Percentiles rank a stretch among this genome's conserved stretches.
phyloP scores from a whole-genome alignment of 2,329 filamentous ascomycete genomes.

The Aureobasidium sp. region DNA sequence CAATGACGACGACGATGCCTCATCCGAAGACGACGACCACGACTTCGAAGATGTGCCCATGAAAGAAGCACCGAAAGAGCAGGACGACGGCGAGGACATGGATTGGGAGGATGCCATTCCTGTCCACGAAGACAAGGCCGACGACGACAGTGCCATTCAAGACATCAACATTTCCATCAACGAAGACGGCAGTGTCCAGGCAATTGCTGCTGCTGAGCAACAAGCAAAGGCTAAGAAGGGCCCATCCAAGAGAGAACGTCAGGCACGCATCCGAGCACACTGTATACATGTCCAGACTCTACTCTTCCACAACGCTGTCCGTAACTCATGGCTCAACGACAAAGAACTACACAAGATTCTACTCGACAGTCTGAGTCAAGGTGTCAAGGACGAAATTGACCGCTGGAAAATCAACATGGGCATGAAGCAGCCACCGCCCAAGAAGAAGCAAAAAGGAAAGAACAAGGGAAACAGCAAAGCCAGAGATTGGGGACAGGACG shows the following conservation, averaged over 20 bases:
- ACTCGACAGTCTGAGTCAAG: conserved; percentile 62
- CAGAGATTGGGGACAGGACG: conserved; percentile 66
- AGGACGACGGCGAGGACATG: conserved; percentile 45
- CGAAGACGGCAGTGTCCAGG: conserved; percentile 29
- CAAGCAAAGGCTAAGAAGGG: conserved; percentile 59
- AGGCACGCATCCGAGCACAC: conserved; percentile 71
- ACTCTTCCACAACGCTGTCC: conserved; percentile 80
- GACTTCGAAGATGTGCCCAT: conserved; percentile 44
- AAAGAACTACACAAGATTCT: conserved; percentile 66
- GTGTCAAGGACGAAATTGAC: conserved; percentile 64
- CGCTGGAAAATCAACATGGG: conserved; percentile 66
- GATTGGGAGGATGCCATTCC: conserved; percentile 53
- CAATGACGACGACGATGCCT: conserved; percentile 33
- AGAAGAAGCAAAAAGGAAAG: conserved; percentile 39
- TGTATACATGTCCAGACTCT: conserved; percentile 82
- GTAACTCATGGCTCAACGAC: conserved; percentile 81
- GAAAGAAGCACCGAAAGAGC: conserved; percentile 32
- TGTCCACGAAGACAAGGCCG: conserved; percentile 21
- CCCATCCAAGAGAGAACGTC: conserved; percentile 74
- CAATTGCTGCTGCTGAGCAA: conserved; percentile 25
- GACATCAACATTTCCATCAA: conserved; percentile 30
- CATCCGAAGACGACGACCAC: conserved; percentile 36
- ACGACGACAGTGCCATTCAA: conserved; percentile 25
- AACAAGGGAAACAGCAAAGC: conserved; percentile 37
- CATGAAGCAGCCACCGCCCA: conserved; percentile 35